Evolutionary conservation across 2,329 filamentous ascomycete species (phyloP), one percentile per base, ranked within the genome.

Genomic region (Aspergillus alliaceus): DNA sequence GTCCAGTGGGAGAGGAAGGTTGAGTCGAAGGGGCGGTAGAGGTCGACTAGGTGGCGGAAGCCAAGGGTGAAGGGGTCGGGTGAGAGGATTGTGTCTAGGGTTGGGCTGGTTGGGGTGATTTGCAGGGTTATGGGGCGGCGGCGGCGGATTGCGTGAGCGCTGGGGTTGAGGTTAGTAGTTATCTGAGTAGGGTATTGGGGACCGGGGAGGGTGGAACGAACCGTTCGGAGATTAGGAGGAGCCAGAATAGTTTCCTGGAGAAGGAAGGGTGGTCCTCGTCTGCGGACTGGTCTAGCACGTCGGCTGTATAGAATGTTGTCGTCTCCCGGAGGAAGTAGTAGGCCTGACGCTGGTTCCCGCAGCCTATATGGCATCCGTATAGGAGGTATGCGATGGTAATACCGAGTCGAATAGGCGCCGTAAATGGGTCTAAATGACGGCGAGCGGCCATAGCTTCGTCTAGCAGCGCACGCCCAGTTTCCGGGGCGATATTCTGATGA

Each of bases 261-360:
- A 53, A 51, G 2, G 53, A 46, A 15, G 54, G 29, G n/a, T 60
- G 29, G 7, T 80, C 64, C 82, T 79, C 57, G 82, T 80, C 34
- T 4, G 31, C 27, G 74, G 75, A 61, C 85, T 84, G 63, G 27
- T 67, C 64, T 5, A 67, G 51, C 14, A 61, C 58, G 8, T 83
- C 83, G 53, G 84, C 80, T 51, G 80, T 65, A 64, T 88, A 90
- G 66, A 91, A 77, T 11, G 88, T 90, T 1, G 86, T 87, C 15
- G 87, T 88, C 72, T 91, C 89, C 22, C 89, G 83, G 9, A 91
- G 77, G 69, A 89, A 84, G 66, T 85, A 90, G 86, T 89, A 91
- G 1, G 87, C 88, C 72, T 86, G 87, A 59, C 88, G 84, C 69
- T 90, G 87, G 69, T 87, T 79, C 58, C 89, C 86, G 46, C 88